Percentiles rank a stretch among this genome's conserved stretches.
These are phyloP conservation scores for Curvularia hawaiiensis DNA, from an alignment of 2,329 filamentous ascomycete species.

Conservation along the genomic window DNA sequence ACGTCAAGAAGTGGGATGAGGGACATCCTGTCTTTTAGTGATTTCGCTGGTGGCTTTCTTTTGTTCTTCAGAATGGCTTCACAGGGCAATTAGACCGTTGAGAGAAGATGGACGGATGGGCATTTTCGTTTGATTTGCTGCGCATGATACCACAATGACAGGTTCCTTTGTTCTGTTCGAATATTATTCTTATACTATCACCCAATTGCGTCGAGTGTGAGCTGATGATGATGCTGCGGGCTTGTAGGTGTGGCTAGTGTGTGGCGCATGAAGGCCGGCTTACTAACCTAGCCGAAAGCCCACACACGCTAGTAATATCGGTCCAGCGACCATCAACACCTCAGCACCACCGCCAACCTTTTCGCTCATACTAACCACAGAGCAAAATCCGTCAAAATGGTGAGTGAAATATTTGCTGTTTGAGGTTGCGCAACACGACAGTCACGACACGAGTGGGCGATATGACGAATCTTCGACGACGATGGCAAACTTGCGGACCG, in stretches of 20 bases:
- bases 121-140: conserved; percentile 15
- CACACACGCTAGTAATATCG: conserved; percentile 39
- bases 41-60: conserved; percentile 1
- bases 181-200: neutral
- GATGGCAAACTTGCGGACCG: conserved; percentile 24
- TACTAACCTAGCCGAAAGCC: conserved; percentile 39
- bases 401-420: conserved; percentile 30
- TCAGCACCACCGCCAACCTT: conserved; percentile 43
- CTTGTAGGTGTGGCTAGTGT: conserved; percentile 22
- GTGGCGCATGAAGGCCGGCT: conserved; percentile 18
- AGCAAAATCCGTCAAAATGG: conserved; percentile 49
- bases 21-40: conserved; percentile 53
- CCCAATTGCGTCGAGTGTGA: neutral
- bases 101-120: conserved; percentile 1
- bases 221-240: neutral
- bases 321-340: conserved; percentile 24
- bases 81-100: neutral
- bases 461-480: conserved; percentile 24
- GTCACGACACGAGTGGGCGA: conserved; percentile 39
- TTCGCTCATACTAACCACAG: conserved; percentile 44
- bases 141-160: conserved; percentile 39
- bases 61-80: conserved; percentile 5
- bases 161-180: neutral
- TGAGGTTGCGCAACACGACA: conserved; percentile 14
- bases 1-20: conserved; percentile 53